Evolutionary conservation across 441 rosid genomes (phyloP), one percentile per base, ranked within the genome.

Genomic region (Caryocar brasiliense): DNA sequence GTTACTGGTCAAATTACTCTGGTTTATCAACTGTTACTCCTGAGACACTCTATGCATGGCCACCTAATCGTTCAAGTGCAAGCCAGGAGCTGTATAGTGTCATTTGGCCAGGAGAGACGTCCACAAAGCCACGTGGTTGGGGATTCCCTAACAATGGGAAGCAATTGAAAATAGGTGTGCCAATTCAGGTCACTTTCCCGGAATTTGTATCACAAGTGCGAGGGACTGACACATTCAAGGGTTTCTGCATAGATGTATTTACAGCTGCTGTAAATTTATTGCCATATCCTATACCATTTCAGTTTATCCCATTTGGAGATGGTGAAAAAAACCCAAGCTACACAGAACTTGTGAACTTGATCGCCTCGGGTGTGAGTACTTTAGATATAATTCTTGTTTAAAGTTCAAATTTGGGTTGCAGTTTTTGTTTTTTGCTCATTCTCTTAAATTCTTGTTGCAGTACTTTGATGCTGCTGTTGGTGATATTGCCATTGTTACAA

Each of bases 21-120:
- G 95, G 90, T 61, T 78, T 90, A 56, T 79, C 96, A 20, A 60
- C 61, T 14, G 27, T 61, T 40, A 46, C 79, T 54, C 96, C 98
- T 0, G 92, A 81, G 66, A 65, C 64, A 45, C 76, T 84, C 44
- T 67, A 79, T 51, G 7, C 44, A 18, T 76, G 52, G 54, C 69
- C 75, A 41, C 81, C 86, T 19, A 86, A 82, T 64, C 74, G 71
- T 42, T 82, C 76, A 27, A 67, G 52, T 47, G 35, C 72, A 59
- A 79, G 33, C 66, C 90, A 65, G 61, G 48, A 80, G 18, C 67
- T 90, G 24, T 54, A 68, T 36, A 43, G 40, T 43, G 92, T 77
- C 51, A 79, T 86, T 36, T 90, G 98, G 96, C 98, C 96, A 0
- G 98, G 98, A 28, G 98, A 84, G 62, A 70, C 85, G 8, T 44